Base-by-base conservation (phyloP, 495 filamentous ascomycete species). In the Aspergillus cristatus region DNA sequence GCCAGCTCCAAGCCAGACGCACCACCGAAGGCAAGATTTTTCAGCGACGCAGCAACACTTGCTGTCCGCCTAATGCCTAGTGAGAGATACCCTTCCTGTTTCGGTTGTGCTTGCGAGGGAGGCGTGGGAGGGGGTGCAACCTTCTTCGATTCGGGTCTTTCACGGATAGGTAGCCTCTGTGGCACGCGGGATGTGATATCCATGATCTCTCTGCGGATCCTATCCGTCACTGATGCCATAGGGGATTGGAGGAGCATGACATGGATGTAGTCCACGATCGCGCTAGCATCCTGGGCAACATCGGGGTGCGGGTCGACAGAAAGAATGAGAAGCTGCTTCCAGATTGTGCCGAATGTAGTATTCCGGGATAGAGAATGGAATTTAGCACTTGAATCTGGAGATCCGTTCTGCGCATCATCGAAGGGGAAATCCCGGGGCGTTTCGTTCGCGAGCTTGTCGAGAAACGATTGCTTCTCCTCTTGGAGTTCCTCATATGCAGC, bases 261-360 rank as follows among this genome's bases (percentile, higher is more conserved):
- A 48, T 97, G 81, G 29, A 97, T 75, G 47, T 82, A 83, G 53
- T 97, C 91, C 16, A 94, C 73, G 28, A 96, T 75, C 18, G 80
- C 71, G 10, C 73, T 74, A 6, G 87, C 91, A 55, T 87, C 79
- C 47, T 82, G 76, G 31, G 90, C 84, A 20, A 96, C 84, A 44
- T 97, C 88, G 7, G 91, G 91, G 54, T 95, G 88, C 15, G 91
- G 90, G 46, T 97, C 91, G 18, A 94, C 86, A 22, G 86, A 86
- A 61, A 97, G 65, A 30, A 89, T 81, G 24, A 96, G 68, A 32
- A 94, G 68, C 40, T 94, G 89, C 54, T 93, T 89, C 91, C 91
- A 97, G 39, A 93, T 81, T 1, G 88, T 82, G 7, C 84, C 81
- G 55, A 89, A 95, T 13, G 94, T 82, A 0, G 86, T 93, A 46